Evolutionary conservation across 2,329 filamentous ascomycete genomes (phyloP), one percentile per base, ranked within the genome.

Genomic region (Achaetomium macrosporum): DNA sequence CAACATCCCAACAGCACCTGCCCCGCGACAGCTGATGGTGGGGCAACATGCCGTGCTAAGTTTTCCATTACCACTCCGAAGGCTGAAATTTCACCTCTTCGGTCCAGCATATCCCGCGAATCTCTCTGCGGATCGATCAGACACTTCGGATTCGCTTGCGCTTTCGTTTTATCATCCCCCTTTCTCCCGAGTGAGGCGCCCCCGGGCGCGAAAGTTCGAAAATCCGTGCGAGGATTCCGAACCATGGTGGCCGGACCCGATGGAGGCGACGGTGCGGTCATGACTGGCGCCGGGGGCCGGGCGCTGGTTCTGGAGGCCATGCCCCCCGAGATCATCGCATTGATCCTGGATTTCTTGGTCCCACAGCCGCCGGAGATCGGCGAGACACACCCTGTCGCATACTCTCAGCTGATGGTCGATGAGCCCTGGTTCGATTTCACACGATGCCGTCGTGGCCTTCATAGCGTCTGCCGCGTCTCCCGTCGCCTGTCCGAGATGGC

Each of bases 371-470:
- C 63, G 19, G 61, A 64, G 17, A 54, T 64, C 6, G 61, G 61
- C 36, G 63, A 65, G 49, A 63, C 63, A 1, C 50, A 50, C 2
- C 62, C 63, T 3, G 61, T 64, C 40, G 42, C 43, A 40, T 64
- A 63, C 54, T 42, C 56, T n/a, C 59, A 63, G 48, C 56, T 64
- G 5, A 51, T 58, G 15, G 51, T 40, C 31, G 61, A 57, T 2
- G 63, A 65, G 52, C 49, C 59, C 11, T 65, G 63, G 63, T 62
- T 54, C 52, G 59, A 63, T 30, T 60, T 58, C 52, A 65, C 60
- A 5, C 54, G 60, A 16, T 52, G 53, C 30, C 62, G 61, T 19
- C 58, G 59, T 37, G 60, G 58, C 25, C 57, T 65, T 8, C 52
- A 50, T 42, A 61, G 56, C 44, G 30, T 59, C 19, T 63, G 60